phyloP scores from a whole-genome alignment of 2,329 filamentous ascomycete genomes.

The Aspergillus novoparasiticus region DNA sequence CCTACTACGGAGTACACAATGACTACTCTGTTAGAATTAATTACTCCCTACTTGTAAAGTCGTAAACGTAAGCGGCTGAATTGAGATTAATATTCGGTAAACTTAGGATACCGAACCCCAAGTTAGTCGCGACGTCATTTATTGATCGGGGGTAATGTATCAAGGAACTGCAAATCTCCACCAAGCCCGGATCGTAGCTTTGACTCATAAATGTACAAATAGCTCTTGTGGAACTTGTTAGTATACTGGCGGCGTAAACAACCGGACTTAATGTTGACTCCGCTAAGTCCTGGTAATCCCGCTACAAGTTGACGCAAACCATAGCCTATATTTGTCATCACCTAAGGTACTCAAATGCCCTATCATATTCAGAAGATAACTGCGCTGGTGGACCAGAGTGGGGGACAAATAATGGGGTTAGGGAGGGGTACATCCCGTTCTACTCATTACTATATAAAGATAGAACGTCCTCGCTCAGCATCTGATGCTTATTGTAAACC shows the following conservation, averaged over 20 bases:
- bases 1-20: not conserved
- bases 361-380: conserved; percentile 12
- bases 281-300: conserved; percentile 1
- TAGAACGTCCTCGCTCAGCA: not conserved
- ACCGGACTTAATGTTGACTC: not conserved
- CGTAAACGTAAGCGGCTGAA: not conserved
- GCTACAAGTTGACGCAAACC: conserved; percentile 5
- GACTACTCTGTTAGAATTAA: not conserved
- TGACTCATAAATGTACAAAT: not conserved
- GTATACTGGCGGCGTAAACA: not conserved
- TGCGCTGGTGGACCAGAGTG: conserved; percentile 7
- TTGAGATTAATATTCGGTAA: not conserved
- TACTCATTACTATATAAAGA: conserved; percentile 1
- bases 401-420: conserved; percentile 10
- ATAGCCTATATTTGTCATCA: conserved; percentile 14
- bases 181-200: not conserved
- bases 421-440: conserved; percentile 2
- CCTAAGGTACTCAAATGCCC: not conserved
- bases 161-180: not conserved
- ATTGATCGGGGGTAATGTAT: not conserved
- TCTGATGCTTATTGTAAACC: not conserved
- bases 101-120: not conserved
- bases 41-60: not conserved
- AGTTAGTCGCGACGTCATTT: not conserved
- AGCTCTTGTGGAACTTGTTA: not conserved